Conservation (phyloP, 352 stramenopile species). For the Blastocystis sp. region DNA sequence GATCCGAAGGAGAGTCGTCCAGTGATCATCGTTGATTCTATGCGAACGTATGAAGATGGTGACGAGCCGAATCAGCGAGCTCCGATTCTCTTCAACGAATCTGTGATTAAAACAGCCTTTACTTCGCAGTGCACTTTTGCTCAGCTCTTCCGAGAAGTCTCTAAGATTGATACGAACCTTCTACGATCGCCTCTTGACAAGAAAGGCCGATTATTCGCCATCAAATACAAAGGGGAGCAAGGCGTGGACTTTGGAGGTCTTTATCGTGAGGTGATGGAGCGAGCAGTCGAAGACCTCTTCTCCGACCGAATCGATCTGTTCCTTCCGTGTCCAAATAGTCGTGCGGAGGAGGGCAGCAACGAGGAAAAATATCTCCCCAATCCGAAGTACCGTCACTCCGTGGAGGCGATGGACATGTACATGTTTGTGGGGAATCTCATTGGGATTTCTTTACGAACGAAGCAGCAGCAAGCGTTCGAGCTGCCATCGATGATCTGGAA, state of each 20-base stretch:
- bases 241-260: slow-evolving; percentile 71
- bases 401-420: slow-evolving; percentile 69
- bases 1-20: slow-evolving; percentile 52
- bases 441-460: slow-evolving; percentile 76
- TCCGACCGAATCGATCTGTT: slow-evolving; percentile 71
- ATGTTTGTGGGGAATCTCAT: slow-evolving; percentile 85
- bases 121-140: slow-evolving; percentile 82
- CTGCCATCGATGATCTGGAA: slow-evolving; percentile 82
- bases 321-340: slow-evolving; percentile 77
- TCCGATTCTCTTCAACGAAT: slow-evolving; percentile 61
- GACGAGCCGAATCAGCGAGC: slow-evolving; percentile 51
- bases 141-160: slow-evolving; percentile 82
- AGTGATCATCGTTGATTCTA: slow-evolving; percentile 49
- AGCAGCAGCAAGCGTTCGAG: slow-evolving; percentile 79
- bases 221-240: slow-evolving; percentile 69
- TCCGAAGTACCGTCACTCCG: slow-evolving; percentile 68
- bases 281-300: slow-evolving; percentile 71
- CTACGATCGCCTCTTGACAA: slow-evolving; percentile 71
- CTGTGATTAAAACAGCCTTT: slow-evolving; percentile 44
- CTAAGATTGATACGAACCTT: slow-evolving; percentile 75
- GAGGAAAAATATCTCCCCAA: slow-evolving; percentile 83
- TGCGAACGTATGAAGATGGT: slow-evolving; percentile 35
- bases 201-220: slow-evolving; percentile 68
- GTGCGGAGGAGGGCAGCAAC: slow-evolving; percentile 78
- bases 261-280: slow-evolving; percentile 70